Percentiles rank a stretch among this genome's conserved stretches.
These are phyloP conservation scores for Casuarina glauca DNA, from an alignment of 306 rosid genomes.

Conservation along the genomic window DNA sequence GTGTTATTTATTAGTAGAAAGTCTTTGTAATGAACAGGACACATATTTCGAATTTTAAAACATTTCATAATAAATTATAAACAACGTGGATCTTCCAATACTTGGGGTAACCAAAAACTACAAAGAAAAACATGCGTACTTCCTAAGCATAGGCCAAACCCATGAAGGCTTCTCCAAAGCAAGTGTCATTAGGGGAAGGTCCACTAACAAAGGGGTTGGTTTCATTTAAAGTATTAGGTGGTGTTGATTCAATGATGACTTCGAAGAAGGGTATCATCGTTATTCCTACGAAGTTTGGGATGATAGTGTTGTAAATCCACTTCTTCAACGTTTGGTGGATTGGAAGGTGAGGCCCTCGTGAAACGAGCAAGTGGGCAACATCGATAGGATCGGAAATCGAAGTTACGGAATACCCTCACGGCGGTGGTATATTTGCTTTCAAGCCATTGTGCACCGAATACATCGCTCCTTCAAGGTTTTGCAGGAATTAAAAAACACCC, in stretches of 20 bases:
- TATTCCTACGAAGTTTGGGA: neutral
- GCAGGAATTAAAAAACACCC: neutral
- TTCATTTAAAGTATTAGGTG: neutral
- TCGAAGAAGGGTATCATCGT: neutral
- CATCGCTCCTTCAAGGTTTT: neutral
- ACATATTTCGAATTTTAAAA: too few species aligned
- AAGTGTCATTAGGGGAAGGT: neutral
- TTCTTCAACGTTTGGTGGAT: neutral
- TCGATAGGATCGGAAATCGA: neutral
- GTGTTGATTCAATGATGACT: neutral
- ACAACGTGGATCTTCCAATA: too few species aligned
- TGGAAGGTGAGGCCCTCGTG: constrained; percentile 18
- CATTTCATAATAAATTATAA: too few species aligned
- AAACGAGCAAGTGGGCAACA: constrained; percentile 12
- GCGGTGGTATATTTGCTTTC: neutral
- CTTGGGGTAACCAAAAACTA: too few species aligned
- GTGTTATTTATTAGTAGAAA: too few species aligned
- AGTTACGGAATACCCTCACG: constrained; percentile 2
- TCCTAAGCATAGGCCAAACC: neutral
- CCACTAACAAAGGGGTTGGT: neutral
- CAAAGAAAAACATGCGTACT: too few species aligned
- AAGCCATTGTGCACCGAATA: neutral
- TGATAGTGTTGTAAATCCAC: constrained; percentile 1
- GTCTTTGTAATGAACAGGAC: too few species aligned
- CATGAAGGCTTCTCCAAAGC: neutral